Evolutionary conservation across 495 filamentous ascomycete species (phyloP).

Genomic region (Cercophora scortea): DNA sequence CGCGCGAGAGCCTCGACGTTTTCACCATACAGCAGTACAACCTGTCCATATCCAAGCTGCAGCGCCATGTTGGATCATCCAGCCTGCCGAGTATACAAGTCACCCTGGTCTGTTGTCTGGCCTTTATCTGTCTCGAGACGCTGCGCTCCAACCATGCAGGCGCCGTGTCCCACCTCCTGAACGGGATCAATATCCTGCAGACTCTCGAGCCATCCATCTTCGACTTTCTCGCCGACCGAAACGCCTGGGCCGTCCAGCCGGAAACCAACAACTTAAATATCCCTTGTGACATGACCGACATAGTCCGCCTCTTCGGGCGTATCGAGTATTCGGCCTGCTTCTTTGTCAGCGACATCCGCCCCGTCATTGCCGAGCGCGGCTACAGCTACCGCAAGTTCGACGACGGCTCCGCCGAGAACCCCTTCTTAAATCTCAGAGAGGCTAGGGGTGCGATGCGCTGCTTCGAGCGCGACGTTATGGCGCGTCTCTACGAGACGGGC

Average conservation of each 20-base stretch:
- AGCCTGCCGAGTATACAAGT: slow-evolving; percentile 19
- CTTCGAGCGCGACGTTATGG: slow-evolving; percentile 17
- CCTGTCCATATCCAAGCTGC: slow-evolving; percentile 27
- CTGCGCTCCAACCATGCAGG: slow-evolving; percentile 23
- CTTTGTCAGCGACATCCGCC: slow-evolving; percentile 54
- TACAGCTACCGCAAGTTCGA: slow-evolving; percentile 39
- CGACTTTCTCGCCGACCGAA: slow-evolving; percentile 7
- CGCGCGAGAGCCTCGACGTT: slow-evolving; percentile 23
- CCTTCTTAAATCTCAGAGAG: slow-evolving; percentile 21
- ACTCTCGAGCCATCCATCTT: slow-evolving; percentile 17
- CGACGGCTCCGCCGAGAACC: slow-evolving; percentile 34
- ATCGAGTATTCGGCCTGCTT: slow-evolving; percentile 28
- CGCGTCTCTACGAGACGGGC: slow-evolving; percentile 9
- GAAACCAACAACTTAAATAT: not conserved
- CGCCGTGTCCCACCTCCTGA: slow-evolving; percentile 27
- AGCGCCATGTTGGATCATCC: slow-evolving; percentile 19
- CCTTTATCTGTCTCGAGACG: slow-evolving; percentile 33
- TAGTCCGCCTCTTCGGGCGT: slow-evolving; percentile 26
- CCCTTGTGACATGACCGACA: slow-evolving; percentile 21
- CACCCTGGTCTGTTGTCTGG: slow-evolving; percentile 30
- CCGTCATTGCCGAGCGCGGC: slow-evolving; percentile 51
- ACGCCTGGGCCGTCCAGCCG: not conserved
- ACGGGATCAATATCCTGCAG: slow-evolving; percentile 31
- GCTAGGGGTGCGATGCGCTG: slow-evolving; percentile 7
- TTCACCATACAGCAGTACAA: slow-evolving; percentile 36